Percentiles rank a stretch among this genome's conserved stretches.
phyloP scores from a whole-genome alignment of 495 filamentous ascomycete genomes.

The Darksidea phi region DNA sequence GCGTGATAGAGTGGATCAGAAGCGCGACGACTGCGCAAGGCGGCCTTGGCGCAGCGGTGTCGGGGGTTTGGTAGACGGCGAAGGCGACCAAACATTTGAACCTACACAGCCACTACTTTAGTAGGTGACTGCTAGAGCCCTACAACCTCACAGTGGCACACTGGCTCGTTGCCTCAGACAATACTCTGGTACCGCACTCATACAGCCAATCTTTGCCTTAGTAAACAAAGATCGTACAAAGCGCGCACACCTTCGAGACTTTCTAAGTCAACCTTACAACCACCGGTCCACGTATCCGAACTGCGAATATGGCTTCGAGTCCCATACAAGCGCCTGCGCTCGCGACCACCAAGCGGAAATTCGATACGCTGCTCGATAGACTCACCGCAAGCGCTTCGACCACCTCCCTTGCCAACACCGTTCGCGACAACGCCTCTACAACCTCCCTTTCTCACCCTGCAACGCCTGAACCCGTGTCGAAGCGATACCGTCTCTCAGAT shows the following conservation, averaged over 20 bases:
- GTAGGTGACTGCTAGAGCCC: too few relatives aligned
- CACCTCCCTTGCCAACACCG: slow-evolving; percentile 19
- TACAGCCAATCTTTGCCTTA: not conserved
- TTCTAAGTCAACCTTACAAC: not conserved
- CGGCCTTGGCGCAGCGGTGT: not conserved
- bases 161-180: too few relatives aligned
- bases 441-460: slow-evolving; percentile 18
- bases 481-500: slow-evolving; percentile 34
- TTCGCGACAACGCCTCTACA: slow-evolving; percentile 19
- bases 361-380: slow-evolving; percentile 45
- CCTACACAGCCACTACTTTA: too few relatives aligned
- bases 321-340: slow-evolving; percentile 34
- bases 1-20: not conserved
- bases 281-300: not conserved
- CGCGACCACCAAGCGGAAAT: slow-evolving; percentile 46
- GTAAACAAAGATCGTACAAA: slow-evolving; percentile 1
- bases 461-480: slow-evolving; percentile 25
- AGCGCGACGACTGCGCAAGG: not conserved
- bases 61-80: not conserved
- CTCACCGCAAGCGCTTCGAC: slow-evolving; percentile 36
- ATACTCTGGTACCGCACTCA: not conserved
- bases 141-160: too few relatives aligned
- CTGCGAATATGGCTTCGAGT: slow-evolving; percentile 13
- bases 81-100: not conserved
- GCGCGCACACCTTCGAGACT: not conserved